Percentiles rank a stretch among this genome's conserved stretches.
Conservation (phyloP, 352 stramenopile species). For the Pilasporangium apinafurcum region DNA sequence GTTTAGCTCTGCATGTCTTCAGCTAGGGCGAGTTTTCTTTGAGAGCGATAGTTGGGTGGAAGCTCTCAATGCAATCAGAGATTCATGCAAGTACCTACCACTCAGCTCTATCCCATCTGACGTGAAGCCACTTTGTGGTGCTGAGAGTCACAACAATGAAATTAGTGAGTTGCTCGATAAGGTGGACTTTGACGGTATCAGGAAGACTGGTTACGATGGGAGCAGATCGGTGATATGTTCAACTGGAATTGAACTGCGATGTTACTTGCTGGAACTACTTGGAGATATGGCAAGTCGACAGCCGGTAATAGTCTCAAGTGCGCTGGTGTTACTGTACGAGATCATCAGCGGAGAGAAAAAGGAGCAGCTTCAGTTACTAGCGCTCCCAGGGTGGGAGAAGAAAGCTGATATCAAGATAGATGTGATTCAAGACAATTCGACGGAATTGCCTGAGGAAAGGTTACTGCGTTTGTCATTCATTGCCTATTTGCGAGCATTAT, state of each 20-base stretch:
- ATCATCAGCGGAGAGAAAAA: conserved; percentile 41
- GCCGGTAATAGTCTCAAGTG: conserved; percentile 7
- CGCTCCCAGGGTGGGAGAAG: neutral
- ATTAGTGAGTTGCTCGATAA: conserved; percentile 41
- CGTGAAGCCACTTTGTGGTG: conserved; percentile 15
- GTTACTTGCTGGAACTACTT: conserved; percentile 52
- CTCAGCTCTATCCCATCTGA: conserved; percentile 22
- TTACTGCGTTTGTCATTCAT: conserved; percentile 56
- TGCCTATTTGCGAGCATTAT: conserved; percentile 59
- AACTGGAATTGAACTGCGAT: conserved; percentile 46
- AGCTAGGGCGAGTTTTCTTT: conserved; percentile 38
- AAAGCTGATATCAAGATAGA: no score
- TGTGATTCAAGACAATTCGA: no score
- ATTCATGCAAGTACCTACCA: conserved; percentile 41
- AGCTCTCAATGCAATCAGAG: conserved; percentile 29
- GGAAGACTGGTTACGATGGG: neutral
- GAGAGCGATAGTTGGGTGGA: conserved; percentile 26
- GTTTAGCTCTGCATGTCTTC: conserved; percentile 63
- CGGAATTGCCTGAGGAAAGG: no score
- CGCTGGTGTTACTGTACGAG: conserved; percentile 28
- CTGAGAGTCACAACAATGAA: conserved; percentile 5
- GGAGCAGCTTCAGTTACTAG: conserved; percentile 8
- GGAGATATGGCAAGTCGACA: conserved; percentile 64
- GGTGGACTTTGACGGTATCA: conserved; percentile 69
- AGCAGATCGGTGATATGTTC: conserved; percentile 28